Percentiles rank a stretch among this genome's conserved stretches.
These are phyloP conservation scores for Aspergillus quadrilineatus DNA, from an alignment of 2,329 filamentous ascomycete genomes.

Conservation along the genomic window DNA sequence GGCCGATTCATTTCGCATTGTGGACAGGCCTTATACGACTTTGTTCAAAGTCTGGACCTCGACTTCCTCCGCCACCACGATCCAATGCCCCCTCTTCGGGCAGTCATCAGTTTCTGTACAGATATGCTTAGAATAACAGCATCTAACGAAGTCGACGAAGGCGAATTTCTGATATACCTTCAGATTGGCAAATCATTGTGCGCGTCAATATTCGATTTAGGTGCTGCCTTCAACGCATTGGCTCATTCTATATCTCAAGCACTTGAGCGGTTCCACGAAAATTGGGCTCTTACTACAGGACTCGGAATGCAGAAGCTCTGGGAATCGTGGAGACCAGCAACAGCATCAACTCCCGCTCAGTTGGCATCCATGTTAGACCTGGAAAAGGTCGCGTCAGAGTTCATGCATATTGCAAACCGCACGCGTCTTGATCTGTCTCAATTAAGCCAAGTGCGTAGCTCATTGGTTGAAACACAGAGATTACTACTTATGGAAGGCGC, in stretches of 20 bases:
- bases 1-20: constrained; percentile 39
- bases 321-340: constrained; percentile 66
- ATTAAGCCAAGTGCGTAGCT: constrained; percentile 37
- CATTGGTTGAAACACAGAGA: constrained; percentile 39
- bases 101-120: constrained; percentile 48
- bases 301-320: constrained; percentile 78
- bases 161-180: constrained; percentile 56
- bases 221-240: constrained; percentile 28
- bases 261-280: constrained; percentile 62
- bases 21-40: constrained; percentile 37
- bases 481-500: constrained; percentile 38
- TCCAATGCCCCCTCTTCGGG: constrained; percentile 27
- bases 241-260: constrained; percentile 28
- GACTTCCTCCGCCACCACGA: constrained; percentile 26
- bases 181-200: constrained; percentile 38
- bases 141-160: constrained; percentile 49
- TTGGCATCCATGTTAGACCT: constrained; percentile 37
- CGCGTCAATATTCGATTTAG: constrained; percentile 34
- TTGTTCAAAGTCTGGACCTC: constrained; percentile 32
- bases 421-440: constrained; percentile 38
- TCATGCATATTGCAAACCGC: constrained; percentile 38
- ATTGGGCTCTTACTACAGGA: constrained; percentile 72
- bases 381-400: constrained; percentile 37
- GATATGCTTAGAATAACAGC: constrained; percentile 49
- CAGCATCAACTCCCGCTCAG: constrained; percentile 41